phyloP scores from a whole-genome alignment of 2,329 filamentous ascomycete genomes.

The Colletotrichum destructivum region DNA sequence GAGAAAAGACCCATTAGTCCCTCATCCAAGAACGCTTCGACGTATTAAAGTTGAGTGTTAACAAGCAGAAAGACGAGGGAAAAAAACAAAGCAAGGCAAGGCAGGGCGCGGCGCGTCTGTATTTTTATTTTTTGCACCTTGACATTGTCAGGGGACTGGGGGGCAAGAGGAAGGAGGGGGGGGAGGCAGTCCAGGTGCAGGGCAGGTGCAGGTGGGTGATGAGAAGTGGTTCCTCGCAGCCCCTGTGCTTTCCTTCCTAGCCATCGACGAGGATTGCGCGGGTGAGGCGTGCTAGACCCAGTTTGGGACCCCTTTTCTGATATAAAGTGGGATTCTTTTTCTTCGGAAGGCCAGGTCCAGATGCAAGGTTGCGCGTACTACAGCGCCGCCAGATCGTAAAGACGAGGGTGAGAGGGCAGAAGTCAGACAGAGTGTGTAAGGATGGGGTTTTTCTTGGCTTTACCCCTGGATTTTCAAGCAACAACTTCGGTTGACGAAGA shows the following conservation, averaged over 20 bases:
- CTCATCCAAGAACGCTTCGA: conserved; percentile 52
- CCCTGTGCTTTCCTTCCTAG: conserved; percentile 53
- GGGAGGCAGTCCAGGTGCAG: conserved; percentile 43
- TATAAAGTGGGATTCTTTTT: conserved; percentile 42
- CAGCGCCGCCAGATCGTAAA: conserved; percentile 43
- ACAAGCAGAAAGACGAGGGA: conserved; percentile 50
- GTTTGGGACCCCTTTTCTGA: conserved; percentile 47
- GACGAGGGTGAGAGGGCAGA: conserved; percentile 30
- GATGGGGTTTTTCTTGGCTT: conserved; percentile 17
- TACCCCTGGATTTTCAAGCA: conserved; percentile 55
- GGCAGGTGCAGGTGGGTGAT: conserved; percentile 47
- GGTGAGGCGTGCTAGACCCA: conserved; percentile 65
- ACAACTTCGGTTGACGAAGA: conserved; percentile 39
- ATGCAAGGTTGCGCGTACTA: conserved; percentile 35
- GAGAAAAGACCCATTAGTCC: conserved; percentile 73
- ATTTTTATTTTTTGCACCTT: conserved; percentile 64
- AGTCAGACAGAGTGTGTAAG: conserved; percentile 28
- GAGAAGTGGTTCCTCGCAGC: conserved; percentile 23
- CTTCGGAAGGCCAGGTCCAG: conserved; percentile 27
- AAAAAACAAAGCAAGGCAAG: conserved; percentile 53
- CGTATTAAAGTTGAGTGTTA: conserved; percentile 42
- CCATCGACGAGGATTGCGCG: conserved; percentile 62
- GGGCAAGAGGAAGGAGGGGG: conserved; percentile 35
- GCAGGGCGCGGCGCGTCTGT: conserved; percentile 61
- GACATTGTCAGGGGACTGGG: conserved; percentile 63